Evolutionary conservation across 2,329 filamentous ascomycete species (phyloP).

Genomic region (Thielaviopsis ethacetica): DNA sequence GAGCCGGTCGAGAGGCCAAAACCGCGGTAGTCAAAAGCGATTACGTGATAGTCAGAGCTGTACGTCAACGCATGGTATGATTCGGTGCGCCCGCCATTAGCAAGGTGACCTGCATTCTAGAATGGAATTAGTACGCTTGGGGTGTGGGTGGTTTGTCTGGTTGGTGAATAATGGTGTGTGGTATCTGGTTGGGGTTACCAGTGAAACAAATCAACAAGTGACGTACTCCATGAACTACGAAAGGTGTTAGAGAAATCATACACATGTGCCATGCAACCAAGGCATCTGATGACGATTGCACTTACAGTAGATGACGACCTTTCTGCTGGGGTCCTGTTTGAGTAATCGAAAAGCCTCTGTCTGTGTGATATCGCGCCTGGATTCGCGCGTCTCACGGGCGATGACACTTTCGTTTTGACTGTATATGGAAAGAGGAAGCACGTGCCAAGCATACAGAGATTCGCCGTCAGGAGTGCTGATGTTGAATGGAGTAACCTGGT

Average conservation of each 20-base stretch:
- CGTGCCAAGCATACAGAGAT: constrained; percentile 75
- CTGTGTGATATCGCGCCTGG: constrained; percentile 35
- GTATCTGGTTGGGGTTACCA: not conserved
- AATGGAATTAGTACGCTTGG: constrained; percentile 21
- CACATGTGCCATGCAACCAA: not conserved
- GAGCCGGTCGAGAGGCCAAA: constrained; percentile 68
- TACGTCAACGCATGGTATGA: constrained; percentile 65
- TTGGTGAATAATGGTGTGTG: constrained; percentile 18
- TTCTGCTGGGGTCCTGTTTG: constrained; percentile 43
- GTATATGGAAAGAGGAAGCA: constrained; percentile 67
- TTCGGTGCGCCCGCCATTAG: constrained; percentile 57
- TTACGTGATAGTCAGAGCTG: constrained; percentile 58
- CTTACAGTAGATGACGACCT: constrained; percentile 40
- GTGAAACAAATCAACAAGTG: not conserved
- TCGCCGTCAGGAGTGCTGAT: constrained; percentile 60
- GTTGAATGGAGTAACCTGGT: constrained; percentile 77
- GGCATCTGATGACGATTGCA: not conserved
- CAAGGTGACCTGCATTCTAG: constrained; percentile 73
- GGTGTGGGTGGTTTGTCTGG: constrained; percentile 24
- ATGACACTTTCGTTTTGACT: constrained; percentile 18
- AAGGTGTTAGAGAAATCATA: not conserved
- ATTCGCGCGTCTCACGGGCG: constrained; percentile 45
- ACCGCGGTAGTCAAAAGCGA: constrained; percentile 84
- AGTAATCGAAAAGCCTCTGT: constrained; percentile 45
- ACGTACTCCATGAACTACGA: constrained; percentile 10